phyloP scores from a whole-genome alignment of 2,329 filamentous ascomycete genomes.

The Penicillium rolfsii region DNA sequence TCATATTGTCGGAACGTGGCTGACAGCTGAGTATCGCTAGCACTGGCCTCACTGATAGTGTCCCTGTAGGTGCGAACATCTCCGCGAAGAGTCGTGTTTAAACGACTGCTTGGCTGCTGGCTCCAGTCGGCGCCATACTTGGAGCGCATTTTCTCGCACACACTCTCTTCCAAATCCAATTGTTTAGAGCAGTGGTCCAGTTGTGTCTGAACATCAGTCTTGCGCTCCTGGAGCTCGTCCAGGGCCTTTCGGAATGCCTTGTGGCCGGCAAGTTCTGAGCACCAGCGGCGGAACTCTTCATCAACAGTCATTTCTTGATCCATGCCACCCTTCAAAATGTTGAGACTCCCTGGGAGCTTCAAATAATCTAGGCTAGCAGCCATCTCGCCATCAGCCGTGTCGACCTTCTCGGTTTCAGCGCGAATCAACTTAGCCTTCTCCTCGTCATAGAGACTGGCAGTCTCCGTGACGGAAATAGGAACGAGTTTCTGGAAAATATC shows the following conservation, averaged over 20 bases:
- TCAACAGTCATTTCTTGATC: slow-evolving; percentile 88
- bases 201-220: slow-evolving; percentile 70
- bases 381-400: slow-evolving; percentile 93
- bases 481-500: slow-evolving; percentile 98
- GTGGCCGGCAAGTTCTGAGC: slow-evolving; percentile 85
- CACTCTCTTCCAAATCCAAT: slow-evolving; percentile 93
- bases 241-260: slow-evolving; percentile 78
- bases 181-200: slow-evolving; percentile 84
- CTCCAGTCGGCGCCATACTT: slow-evolving; percentile 97
- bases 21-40: slow-evolving; percentile 82
- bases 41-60: slow-evolving; percentile 84
- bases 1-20: slow-evolving; percentile 84
- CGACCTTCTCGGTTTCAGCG: slow-evolving; percentile 90
- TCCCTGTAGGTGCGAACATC: slow-evolving; percentile 88
- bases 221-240: slow-evolving; percentile 75
- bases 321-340: slow-evolving; percentile 88
- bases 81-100: slow-evolving; percentile 83
- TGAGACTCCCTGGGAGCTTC: slow-evolving; percentile 83
- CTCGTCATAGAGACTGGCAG: slow-evolving; percentile 94
- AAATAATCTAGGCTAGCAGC: slow-evolving; percentile 92
- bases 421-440: slow-evolving; percentile 96
- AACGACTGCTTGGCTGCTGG: slow-evolving; percentile 87
- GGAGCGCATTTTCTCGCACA: slow-evolving; percentile 98
- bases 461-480: slow-evolving; percentile 93
- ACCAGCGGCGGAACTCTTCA: slow-evolving; percentile 91